Evolutionary conservation across 768 basidiomycete species (phyloP).

Genomic region (Rhizopogon vulgaris): DNA sequence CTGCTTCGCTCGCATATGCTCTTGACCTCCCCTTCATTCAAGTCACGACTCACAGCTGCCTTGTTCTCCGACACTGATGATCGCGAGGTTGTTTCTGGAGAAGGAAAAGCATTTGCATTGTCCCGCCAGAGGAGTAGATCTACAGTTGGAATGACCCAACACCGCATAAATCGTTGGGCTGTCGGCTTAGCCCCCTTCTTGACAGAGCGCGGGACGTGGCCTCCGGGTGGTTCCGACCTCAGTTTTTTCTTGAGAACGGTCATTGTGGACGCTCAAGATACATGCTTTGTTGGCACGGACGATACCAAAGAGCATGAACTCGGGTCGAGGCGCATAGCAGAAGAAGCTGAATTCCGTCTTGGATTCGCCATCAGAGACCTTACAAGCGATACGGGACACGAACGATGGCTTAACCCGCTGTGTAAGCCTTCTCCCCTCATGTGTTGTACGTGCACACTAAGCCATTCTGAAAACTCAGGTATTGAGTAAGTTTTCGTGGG

Average conservation of each 20-base stretch:
- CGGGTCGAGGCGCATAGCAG: conserved; percentile 30
- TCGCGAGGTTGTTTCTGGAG: conserved; percentile 28
- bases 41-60: conserved; percentile 58
- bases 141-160: conserved; percentile 14
- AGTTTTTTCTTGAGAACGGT: conserved; percentile 81
- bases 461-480: conserved; percentile 18
- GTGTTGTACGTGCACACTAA: neutral
- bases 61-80: conserved; percentile 74
- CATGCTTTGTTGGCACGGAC: conserved; percentile 11
- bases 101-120: conserved; percentile 14
- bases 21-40: conserved; percentile 68
- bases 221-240: conserved; percentile 79
- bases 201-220: conserved; percentile 76
- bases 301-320: conserved; percentile 23
- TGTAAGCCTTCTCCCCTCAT: conserved; percentile 42
- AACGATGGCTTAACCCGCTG: conserved; percentile 78
- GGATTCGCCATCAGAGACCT: conserved; percentile 83
- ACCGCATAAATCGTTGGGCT: conserved; percentile 37
- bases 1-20: conserved; percentile 74
- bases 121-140: conserved; percentile 16
- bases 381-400: conserved; percentile 53
- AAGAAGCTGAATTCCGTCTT: conserved; percentile 69
- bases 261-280: conserved; percentile 72
- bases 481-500: conserved; percentile 38
- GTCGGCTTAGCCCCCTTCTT: conserved; percentile 71